Evolutionary conservation across 1,284 basidiomycete species (phyloP).

Genomic region (Cutaneotrichosporon mucoides): DNA sequence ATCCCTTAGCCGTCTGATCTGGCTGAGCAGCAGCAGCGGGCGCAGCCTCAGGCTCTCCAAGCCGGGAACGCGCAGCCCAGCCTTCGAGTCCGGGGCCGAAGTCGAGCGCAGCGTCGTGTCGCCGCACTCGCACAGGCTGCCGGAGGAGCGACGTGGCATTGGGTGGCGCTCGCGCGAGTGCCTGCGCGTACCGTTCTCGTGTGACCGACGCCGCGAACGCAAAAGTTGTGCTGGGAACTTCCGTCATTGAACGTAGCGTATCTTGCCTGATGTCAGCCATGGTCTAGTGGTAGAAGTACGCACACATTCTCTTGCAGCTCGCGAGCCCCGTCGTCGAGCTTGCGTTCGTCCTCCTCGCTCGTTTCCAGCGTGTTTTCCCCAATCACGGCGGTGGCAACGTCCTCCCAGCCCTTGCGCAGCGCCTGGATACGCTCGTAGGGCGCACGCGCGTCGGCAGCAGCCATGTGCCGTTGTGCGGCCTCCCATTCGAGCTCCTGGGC

Average conservation of each 20-base stretch:
- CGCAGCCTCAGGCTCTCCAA: conserved; percentile 41
- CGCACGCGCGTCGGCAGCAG: conserved; percentile 32
- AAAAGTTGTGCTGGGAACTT: conserved; percentile 1
- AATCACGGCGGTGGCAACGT: conserved; percentile 28
- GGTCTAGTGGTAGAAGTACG: not conserved
- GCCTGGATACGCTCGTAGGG: conserved; percentile 36
- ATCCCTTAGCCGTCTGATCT: conserved; percentile 21
- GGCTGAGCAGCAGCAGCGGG: conserved; percentile 12
- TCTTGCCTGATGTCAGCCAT: not conserved
- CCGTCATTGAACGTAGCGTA: conserved; percentile 2
- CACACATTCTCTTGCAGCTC: conserved; percentile 21
- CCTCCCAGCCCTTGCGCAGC: conserved; percentile 39
- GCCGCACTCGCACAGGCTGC: conserved; percentile 13
- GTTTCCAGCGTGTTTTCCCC: conserved; percentile 23
- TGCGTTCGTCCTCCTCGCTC: conserved; percentile 26
- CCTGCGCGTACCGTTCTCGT: conserved; percentile 33
- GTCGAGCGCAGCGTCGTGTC: conserved; percentile 3
- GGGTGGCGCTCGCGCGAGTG: conserved; percentile 39
- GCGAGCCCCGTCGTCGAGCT: conserved; percentile 23
- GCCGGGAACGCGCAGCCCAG: conserved; percentile 39
- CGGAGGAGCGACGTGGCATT: conserved; percentile 36
- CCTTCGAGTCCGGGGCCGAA: conserved; percentile 18
- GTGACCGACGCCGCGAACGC: conserved; percentile 18
- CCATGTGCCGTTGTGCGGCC: conserved; percentile 34
- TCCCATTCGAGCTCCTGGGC: conserved; percentile 41